phyloP scores from a whole-genome alignment of 805 yeast genomes.

The Suhomyces sp. region DNA sequence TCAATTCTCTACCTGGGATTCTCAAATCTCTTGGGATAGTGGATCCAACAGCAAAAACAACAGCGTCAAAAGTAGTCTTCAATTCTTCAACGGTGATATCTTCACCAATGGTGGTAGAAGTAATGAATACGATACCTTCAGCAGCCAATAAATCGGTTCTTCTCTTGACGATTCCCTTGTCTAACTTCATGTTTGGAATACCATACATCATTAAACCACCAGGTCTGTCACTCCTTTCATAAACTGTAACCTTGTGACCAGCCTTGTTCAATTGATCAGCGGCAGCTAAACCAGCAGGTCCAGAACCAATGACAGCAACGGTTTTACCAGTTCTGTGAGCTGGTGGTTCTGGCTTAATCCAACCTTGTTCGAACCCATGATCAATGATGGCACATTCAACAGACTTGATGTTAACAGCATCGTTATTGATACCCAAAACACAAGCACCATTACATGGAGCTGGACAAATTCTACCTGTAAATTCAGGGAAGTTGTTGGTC shows the following conservation, averaged over 20 bases:
- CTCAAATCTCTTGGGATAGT: constrained; percentile 94
- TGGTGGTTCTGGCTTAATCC: constrained; percentile 89
- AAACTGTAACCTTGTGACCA: constrained; percentile 88
- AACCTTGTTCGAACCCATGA: constrained; percentile 93
- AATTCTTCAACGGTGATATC: constrained; percentile 73
- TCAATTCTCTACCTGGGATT: constrained; percentile 90
- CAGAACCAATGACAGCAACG: constrained; percentile 90
- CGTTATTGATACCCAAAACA: constrained; percentile 88
- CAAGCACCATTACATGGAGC: constrained; percentile 98
- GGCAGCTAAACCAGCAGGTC: constrained; percentile 95
- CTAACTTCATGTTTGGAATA: constrained; percentile 98
- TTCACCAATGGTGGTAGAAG: constrained; percentile 80
- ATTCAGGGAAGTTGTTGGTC: constrained; percentile 98
- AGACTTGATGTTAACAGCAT: constrained; percentile 95
- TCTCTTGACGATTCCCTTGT: constrained; percentile 87
- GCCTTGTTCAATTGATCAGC: constrained; percentile 97
- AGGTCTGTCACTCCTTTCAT: constrained; percentile 90
- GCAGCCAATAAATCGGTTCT: constrained; percentile 87
- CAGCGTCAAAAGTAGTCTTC: constrained; percentile 70
- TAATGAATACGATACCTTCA: constrained; percentile 81
- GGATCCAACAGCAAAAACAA: constrained; percentile 88
- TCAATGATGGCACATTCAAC: constrained; percentile 96
- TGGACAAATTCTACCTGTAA: constrained; percentile 97
- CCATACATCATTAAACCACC: constrained; percentile 99
- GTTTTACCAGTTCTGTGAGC: constrained; percentile 75